Conservation (phyloP, 1,139 yeast genomes). For the Lizanozyma gosingica region DNA sequence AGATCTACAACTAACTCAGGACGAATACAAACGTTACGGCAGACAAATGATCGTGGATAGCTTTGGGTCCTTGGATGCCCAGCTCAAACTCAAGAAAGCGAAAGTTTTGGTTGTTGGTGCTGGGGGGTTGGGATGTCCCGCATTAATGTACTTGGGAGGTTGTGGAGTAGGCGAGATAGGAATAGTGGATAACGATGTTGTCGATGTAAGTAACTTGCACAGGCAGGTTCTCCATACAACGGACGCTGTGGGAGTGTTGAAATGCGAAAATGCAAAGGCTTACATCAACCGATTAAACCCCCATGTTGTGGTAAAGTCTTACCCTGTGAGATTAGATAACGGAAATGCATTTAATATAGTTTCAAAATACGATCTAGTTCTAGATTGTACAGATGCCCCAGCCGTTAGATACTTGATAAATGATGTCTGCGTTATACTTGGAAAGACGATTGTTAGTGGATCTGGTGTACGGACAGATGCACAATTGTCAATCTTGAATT, state of each 20-base stretch:
- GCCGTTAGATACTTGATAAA: conserved; percentile 77
- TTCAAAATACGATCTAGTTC: conserved; percentile 56
- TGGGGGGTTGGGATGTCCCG: conserved; percentile 96
- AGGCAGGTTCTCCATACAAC: conserved; percentile 79
- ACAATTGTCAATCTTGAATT: conserved; percentile 72
- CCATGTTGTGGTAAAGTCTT: conserved; percentile 44
- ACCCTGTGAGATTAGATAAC: conserved; percentile 42
- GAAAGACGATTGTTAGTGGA: conserved; percentile 77
- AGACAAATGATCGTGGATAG: conserved; percentile 91
- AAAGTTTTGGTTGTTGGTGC: conserved; percentile 81
- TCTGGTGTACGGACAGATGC: conserved; percentile 92
- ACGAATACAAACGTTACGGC: conserved; percentile 81
- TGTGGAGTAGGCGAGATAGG: conserved; percentile 86
- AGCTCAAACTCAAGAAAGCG: conserved; percentile 46
- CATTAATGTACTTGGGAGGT: conserved; percentile 73
- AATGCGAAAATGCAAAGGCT: conserved; percentile 68
- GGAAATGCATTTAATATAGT: conserved; percentile 59
- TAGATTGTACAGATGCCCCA: conserved; percentile 96
- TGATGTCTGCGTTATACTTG: conserved; percentile 68
- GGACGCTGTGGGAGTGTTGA: conserved; percentile 53
- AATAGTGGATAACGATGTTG: conserved; percentile 78
- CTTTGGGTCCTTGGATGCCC: conserved; percentile 49
- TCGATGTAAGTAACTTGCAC: conserved; percentile 79
- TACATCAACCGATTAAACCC: conserved; percentile 58
- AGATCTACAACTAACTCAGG: conserved; percentile 23